Percentiles rank a stretch among this genome's conserved stretches.
Conservation (phyloP, 768 basidiomycete species). For the Russula earlei region DNA sequence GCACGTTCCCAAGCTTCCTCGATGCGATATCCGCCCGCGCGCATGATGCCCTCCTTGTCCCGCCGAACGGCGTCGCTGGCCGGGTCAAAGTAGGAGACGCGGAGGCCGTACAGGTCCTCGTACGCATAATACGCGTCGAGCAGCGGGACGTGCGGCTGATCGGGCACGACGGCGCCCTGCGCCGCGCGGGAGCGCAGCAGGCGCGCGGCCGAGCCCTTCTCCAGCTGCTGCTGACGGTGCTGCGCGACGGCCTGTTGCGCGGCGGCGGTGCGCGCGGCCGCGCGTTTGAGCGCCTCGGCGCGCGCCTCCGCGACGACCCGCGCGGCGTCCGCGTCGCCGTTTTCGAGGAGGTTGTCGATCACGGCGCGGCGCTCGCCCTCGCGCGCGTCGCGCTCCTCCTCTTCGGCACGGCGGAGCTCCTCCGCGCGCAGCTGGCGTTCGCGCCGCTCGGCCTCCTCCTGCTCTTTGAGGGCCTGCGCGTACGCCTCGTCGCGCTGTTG, state of each 20-base stretch:
- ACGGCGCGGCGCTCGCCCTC: slow-evolving; percentile 65
- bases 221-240: slow-evolving; percentile 12
- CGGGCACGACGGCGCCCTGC: slow-evolving; percentile 57
- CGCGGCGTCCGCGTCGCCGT: slow-evolving; percentile 59
- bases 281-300: slow-evolving; percentile 53
- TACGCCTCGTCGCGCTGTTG: slow-evolving; percentile 74
- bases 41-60: slow-evolving; percentile 70
- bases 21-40: slow-evolving; percentile 72
- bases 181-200: slow-evolving; percentile 55
- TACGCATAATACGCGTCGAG: slow-evolving; percentile 71
- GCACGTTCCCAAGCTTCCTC: slow-evolving; percentile 85
- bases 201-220: slow-evolving; percentile 23
- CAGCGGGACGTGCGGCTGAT: slow-evolving; percentile 71
- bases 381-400: slow-evolving; percentile 66
- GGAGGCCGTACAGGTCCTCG: slow-evolving; percentile 53
- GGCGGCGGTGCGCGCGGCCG: slow-evolving; percentile 43
- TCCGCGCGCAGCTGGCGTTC: slow-evolving; percentile 62
- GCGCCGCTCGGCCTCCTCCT: slow-evolving; percentile 69
- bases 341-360: slow-evolving; percentile 74
- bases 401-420: slow-evolving; percentile 57
- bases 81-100: slow-evolving; percentile 56
- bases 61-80: slow-evolving; percentile 67
- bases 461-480: slow-evolving; percentile 57
- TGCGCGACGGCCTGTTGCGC: slow-evolving; percentile 12
- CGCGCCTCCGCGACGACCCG: slow-evolving; percentile 63